These are phyloP conservation scores for Trematosphaeria pertusa DNA, from an alignment of 2,329 filamentous ascomycete species.

Conservation along the genomic window DNA sequence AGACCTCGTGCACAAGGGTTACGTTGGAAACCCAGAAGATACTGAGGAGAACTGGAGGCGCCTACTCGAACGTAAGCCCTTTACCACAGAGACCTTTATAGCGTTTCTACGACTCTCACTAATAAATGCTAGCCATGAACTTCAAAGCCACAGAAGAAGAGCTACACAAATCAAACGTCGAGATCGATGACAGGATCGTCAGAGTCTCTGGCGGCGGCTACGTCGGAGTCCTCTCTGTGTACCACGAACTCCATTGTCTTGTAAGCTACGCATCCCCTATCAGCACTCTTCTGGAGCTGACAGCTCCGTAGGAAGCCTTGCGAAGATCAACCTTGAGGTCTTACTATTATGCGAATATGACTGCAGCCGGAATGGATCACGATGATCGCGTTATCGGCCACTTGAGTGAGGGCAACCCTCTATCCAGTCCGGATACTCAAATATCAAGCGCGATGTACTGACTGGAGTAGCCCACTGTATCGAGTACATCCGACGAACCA, in stretches of 20 bases:
- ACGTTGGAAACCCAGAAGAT: constrained; percentile 5
- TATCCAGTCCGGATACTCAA: not conserved
- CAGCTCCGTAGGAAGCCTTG: not conserved
- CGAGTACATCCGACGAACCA: constrained; percentile 2
- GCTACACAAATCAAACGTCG: not conserved
- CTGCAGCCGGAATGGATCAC: not conserved
- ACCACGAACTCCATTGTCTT: constrained; percentile 8
- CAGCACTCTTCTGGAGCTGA: not conserved
- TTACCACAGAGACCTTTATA: not conserved
- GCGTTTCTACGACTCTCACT: not conserved
- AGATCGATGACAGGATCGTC: constrained; percentile 6
- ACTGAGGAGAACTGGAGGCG: constrained; percentile 5
- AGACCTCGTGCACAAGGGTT: constrained; percentile 2
- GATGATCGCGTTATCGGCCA: constrained; percentile 1
- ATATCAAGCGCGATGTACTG: not conserved
- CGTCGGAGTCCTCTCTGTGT: constrained; percentile 4
- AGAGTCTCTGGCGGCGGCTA: constrained; percentile 8
- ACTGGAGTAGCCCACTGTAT: constrained; percentile 10
- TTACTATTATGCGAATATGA: constrained; percentile 8
- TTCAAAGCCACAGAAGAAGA: constrained; percentile 5
- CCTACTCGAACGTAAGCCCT: constrained; percentile 6
- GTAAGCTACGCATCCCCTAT: not conserved
- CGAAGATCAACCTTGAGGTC: not conserved
- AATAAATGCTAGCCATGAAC: constrained; percentile 7
- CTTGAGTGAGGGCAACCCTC: not conserved